phyloP scores from a whole-genome alignment of 768 basidiomycete genomes.

The Kwoniella dejecticola region DNA sequence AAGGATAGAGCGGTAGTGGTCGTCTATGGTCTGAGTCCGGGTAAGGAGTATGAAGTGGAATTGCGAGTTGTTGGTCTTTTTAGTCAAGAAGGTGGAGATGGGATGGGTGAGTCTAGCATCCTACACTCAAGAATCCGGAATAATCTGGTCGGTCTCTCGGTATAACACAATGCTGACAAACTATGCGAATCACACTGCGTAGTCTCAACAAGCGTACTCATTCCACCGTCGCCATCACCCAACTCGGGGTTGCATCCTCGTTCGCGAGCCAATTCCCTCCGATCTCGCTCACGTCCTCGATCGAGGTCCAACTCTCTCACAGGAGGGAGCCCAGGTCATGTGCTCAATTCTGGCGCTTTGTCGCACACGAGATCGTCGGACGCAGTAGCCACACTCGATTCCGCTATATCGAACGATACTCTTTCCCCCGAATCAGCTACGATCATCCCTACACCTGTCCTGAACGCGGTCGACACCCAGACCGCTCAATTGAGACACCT shows the following conservation, averaged over 20 bases:
- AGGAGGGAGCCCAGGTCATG: conserved; percentile 15
- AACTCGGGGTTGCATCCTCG: conserved; percentile 34
- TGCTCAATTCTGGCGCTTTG: conserved; percentile 1
- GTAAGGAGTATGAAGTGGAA: conserved; percentile 86
- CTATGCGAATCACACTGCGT: too few species aligned
- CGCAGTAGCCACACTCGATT: conserved; percentile 14
- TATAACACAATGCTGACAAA: too few species aligned
- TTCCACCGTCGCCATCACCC: conserved; percentile 33
- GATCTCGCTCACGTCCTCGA: conserved; percentile 49
- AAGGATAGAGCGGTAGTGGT: conserved; percentile 87
- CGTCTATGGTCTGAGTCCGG: conserved; percentile 83
- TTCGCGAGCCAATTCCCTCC: conserved; percentile 52
- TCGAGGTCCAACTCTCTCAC: conserved; percentile 49
- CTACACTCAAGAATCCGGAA: too few species aligned
- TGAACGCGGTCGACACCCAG: conserved; percentile 44
- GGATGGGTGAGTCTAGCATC: conserved; percentile 35
- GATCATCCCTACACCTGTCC: conserved; percentile 35
- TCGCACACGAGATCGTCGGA: conserved; percentile 17
- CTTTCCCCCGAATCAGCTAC: conserved; percentile 23
- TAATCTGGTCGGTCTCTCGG: too few species aligned
- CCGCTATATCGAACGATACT: not conserved
- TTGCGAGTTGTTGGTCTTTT: conserved; percentile 65
- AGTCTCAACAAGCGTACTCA: conserved; percentile 45
- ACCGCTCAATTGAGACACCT: conserved; percentile 63
- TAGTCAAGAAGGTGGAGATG: conserved; percentile 32